Evolutionary conservation across 2,329 filamentous ascomycete species (phyloP).

Genomic region (Blastomyces gilchristii): DNA sequence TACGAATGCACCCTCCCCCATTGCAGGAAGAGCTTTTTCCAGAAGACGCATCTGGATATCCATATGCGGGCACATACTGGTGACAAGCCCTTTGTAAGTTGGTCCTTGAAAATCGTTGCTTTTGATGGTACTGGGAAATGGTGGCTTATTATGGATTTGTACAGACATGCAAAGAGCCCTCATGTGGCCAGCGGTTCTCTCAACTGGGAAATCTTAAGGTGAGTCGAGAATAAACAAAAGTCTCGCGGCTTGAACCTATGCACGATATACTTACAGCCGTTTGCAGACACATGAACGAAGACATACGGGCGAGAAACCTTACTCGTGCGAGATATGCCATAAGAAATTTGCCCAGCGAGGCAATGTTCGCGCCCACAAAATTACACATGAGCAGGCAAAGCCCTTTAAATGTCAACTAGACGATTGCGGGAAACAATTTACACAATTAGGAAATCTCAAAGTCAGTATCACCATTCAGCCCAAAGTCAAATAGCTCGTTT

Average conservation of each 20-base stretch:
- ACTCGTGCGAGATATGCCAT: constrained; percentile 65
- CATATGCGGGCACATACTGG: constrained; percentile 83
- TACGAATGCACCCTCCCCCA: constrained; percentile 64
- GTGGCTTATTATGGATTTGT: constrained; percentile 4
- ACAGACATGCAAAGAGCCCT: constrained; percentile 57
- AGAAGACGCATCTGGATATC: constrained; percentile 88
- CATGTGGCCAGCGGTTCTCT: constrained; percentile 72
- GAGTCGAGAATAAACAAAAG: constrained; percentile 19
- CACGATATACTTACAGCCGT: constrained; percentile 3
- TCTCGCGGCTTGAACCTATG: neutral
- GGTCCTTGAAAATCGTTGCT: neutral
- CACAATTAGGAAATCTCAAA: constrained; percentile 86
- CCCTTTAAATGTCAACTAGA: constrained; percentile 74
- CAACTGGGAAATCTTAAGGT: constrained; percentile 87
- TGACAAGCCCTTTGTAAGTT: constrained; percentile 74
- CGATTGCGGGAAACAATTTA: constrained; percentile 77
- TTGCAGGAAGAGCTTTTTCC: constrained; percentile 74
- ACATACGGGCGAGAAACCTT: constrained; percentile 81
- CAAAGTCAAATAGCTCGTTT: neutral
- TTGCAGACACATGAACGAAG: constrained; percentile 69
- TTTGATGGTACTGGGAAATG: neutral
- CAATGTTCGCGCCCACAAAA: constrained; percentile 73
- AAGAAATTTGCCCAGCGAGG: constrained; percentile 78
- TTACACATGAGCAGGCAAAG: constrained; percentile 67
- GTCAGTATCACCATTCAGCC: constrained; percentile 33